These are phyloP conservation scores for Tinospora cordifolia DNA, from an alignment of 164 flowering plant species.

Conservation along the genomic window DNA sequence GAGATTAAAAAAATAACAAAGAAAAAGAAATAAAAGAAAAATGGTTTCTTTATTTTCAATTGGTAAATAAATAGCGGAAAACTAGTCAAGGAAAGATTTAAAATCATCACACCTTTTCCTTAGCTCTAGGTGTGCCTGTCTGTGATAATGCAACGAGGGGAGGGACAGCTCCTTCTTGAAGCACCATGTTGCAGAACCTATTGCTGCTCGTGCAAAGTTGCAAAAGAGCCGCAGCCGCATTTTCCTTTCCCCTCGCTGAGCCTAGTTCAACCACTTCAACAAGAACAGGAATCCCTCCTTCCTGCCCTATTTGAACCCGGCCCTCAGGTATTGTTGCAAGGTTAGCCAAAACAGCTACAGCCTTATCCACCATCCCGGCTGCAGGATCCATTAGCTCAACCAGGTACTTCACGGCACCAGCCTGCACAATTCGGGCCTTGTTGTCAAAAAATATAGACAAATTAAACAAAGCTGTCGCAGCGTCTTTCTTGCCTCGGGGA, in stretches of 20 bases:
- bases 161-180: conserved; percentile 95
- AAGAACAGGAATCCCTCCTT: conserved; percentile 68
- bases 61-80: not conserved
- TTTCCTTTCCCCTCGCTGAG: conserved; percentile 90
- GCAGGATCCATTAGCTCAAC: conserved; percentile 97
- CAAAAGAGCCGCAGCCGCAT: conserved; percentile 90
- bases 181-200: conserved; percentile 66
- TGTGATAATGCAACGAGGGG: conserved; percentile 83
- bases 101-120: conserved; percentile 63
- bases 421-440: conserved; percentile 66
- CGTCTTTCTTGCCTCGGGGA: conserved; percentile 88
- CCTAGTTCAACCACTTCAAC: conserved; percentile 96
- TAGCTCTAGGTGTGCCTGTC: conserved; percentile 89
- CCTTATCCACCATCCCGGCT: conserved; percentile 94
- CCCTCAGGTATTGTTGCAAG: conserved; percentile 88
- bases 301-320: conserved; percentile 64
- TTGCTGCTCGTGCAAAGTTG: conserved; percentile 68
- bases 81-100: not conserved
- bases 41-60: not conserved
- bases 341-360: conserved; percentile 94
- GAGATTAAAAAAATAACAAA: not conserved
- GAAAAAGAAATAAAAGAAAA: not conserved
- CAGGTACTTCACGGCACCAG: conserved; percentile 75
- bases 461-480: conserved; percentile 85
- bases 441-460: conserved; percentile 75